Evolutionary conservation across 1,284 basidiomycete genomes (phyloP), one percentile per base, ranked within the genome.

Genomic region (Athelia psychrophila): DNA sequence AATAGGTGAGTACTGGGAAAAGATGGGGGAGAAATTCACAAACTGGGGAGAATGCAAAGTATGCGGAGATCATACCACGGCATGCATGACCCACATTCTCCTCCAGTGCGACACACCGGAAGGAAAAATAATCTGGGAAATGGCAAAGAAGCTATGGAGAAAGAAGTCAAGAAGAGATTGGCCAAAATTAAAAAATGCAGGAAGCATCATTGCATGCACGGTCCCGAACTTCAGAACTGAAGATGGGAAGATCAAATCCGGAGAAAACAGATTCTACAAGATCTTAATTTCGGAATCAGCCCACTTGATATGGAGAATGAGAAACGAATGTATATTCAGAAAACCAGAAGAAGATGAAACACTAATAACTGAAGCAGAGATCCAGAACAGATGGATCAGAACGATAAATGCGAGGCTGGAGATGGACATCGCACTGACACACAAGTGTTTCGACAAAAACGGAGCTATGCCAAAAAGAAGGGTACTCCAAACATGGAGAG

Each of bases 251-350:
- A 40, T 19, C 19, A 18, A n/a, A 3, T 8, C 25, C n/a, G 51
- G 51, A 2, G 25, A 19, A 2, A 18, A 33, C 2, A 30, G 57
- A 3, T 36, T 58, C 4, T 54, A 50, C 44, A 27, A 38, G n/a
- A 60, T 60, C 22, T 13, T 58, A 0, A 47, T 54, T 1, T 54
- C 54, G 1, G 55, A 60, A 38, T 50, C 54, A 15, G 38, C 32
- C 10, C 40, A 51, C 25, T 18, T 54, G 25, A 54, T 56, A n/a
- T 56, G 53, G 55, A 54, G 50, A 20, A 15, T 56, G n/a, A 32
- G 52, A 18, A 49, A 50, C 47, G 50, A 50, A 22, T 46, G 55
- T 27, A 40, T 54, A 12, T 44, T 18, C 38, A 5, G 38, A 5
- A 22, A 42, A 22, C 16, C 40, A 24, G 32, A 49, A n/a, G 50